These are phyloP conservation scores for Fraxinus greggii DNA, from an alignment of 305 asterid genomes.

Conservation along the genomic window DNA sequence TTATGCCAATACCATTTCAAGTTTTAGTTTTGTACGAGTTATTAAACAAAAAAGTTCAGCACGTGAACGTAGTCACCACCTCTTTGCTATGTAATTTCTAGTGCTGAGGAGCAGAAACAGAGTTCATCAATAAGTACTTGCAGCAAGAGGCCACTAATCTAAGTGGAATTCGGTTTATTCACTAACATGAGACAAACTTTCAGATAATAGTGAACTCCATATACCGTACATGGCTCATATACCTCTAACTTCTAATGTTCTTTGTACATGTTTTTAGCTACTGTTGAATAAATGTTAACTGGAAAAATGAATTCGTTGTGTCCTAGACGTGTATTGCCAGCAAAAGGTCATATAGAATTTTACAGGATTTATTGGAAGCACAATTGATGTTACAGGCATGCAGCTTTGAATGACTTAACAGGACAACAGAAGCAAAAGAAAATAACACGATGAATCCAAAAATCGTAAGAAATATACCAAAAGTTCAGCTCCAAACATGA, in stretches of 20 bases:
- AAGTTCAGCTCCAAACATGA: not conserved
- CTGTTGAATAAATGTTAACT: not conserved
- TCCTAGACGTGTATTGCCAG: not conserved
- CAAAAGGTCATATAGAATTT: not conserved
- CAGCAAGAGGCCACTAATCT: not conserved
- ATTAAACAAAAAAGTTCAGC: not conserved
- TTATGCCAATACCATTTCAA: not conserved
- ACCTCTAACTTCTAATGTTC: not conserved
- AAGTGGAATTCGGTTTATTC: not conserved
- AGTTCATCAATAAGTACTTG: not conserved
- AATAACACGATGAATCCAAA: not conserved
- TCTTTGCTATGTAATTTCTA: not conserved
- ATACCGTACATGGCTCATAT: not conserved
- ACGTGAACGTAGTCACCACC: not conserved
- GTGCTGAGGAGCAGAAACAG: not conserved
- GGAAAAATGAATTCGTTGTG: not conserved
- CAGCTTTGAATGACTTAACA: not conserved
- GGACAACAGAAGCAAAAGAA: slow-evolving; percentile 7
- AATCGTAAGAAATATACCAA: not conserved
- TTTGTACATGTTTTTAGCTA: not conserved
- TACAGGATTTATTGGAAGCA: not conserved
- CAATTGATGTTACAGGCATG: not conserved
- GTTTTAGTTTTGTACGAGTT: not conserved
- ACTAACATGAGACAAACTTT: not conserved
- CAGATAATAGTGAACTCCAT: not conserved